Conservation (phyloP, 2,329 filamentous ascomycete genomes). For the Claviceps purpurea region DNA sequence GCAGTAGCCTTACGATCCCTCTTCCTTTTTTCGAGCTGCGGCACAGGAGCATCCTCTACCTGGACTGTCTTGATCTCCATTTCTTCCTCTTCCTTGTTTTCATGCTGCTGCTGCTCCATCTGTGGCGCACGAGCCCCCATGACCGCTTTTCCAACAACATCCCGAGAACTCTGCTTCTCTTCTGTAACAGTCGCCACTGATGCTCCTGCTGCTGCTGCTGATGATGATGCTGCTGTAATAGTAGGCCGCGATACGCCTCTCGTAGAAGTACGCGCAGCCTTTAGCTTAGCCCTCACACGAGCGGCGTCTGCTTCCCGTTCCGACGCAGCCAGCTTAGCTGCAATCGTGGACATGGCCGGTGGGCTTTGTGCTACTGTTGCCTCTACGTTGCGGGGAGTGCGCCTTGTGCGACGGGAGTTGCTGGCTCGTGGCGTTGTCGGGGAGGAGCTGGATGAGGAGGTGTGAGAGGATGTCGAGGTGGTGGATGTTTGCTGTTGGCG, state of each 20-base stretch:
- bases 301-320: constrained; percentile 52
- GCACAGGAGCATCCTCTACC: background rate
- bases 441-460: background rate
- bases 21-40: constrained; percentile 29
- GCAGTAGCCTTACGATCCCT: constrained; percentile 39
- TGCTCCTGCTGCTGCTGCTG: background rate
- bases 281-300: constrained; percentile 47
- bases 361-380: constrained; percentile 35
- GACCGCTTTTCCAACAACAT: too few relatives aligned
- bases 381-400: background rate
- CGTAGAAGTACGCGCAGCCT: constrained; percentile 31
- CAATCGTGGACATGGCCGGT: constrained; percentile 47
- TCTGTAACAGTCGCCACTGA: constrained; percentile 5
- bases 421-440: background rate
- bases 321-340: constrained; percentile 49
- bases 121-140: background rate
- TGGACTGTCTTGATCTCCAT: too few relatives aligned
- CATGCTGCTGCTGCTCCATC: background rate
- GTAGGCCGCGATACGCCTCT: constrained; percentile 18
- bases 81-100: background rate
- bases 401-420: background rate
- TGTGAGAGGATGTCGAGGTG: background rate
- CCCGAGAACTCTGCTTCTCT: background rate
- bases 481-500: background rate
- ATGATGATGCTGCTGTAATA: constrained; percentile 4